These are phyloP conservation scores for Cubamyces lactineus DNA, from an alignment of 768 basidiomycete genomes.

Conservation along the genomic window DNA sequence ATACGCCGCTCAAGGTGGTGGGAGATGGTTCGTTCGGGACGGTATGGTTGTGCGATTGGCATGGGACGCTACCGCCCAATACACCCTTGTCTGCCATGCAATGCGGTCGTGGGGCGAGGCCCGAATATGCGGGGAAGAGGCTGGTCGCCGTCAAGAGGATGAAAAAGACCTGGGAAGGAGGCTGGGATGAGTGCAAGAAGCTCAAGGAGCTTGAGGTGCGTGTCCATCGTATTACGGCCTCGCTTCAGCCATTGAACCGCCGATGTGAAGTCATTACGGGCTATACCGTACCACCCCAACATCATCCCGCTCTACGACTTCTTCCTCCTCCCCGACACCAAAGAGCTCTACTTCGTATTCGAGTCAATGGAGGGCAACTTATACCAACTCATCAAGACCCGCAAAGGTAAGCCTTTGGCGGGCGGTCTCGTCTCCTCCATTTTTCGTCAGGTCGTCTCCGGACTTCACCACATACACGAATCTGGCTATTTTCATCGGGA, in stretches of 20 bases:
- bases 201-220: slow-evolving; percentile 94
- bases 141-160: slow-evolving; percentile 97
- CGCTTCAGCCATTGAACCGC: slow-evolving; percentile 23
- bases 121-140: slow-evolving; percentile 93
- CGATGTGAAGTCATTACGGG: slow-evolving; percentile 77
- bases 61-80: slow-evolving; percentile 90
- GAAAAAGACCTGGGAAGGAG: slow-evolving; percentile 97
- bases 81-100: slow-evolving; percentile 94
- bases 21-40: slow-evolving; percentile 99
- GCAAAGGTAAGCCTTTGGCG: slow-evolving; percentile 94
- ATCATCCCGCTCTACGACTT: slow-evolving; percentile 99
- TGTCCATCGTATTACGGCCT: slow-evolving; percentile 25
- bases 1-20: slow-evolving; percentile 94
- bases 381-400: slow-evolving; percentile 97
- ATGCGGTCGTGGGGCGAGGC: slow-evolving; percentile 87
- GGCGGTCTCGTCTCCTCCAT: slow-evolving; percentile 95
- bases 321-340: slow-evolving; percentile 93
- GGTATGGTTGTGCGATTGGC: slow-evolving; percentile 99
- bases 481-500: slow-evolving; percentile 98
- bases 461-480: slow-evolving; percentile 90
- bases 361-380: slow-evolving; percentile 99
- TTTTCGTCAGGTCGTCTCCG: slow-evolving; percentile 88
- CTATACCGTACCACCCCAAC: slow-evolving; percentile 93
- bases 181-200: slow-evolving; percentile 96
- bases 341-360: slow-evolving; percentile 99